Evolutionary conservation across 2,329 filamentous ascomycete species (phyloP).

Genomic region (Nemania sp.): DNA sequence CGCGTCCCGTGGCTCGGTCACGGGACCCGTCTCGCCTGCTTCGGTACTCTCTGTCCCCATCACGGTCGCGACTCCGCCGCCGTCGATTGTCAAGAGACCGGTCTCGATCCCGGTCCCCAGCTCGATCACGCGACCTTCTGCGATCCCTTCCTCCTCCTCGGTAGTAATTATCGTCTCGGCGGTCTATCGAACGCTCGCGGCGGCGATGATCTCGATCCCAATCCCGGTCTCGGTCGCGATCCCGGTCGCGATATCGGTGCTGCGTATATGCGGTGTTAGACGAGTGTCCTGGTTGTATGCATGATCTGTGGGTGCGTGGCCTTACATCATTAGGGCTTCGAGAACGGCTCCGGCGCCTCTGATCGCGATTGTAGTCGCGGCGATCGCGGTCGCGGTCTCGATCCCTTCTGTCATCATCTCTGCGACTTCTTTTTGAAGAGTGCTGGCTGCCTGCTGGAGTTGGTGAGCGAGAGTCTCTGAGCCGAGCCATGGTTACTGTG

Average conservation of each 20-base stretch:
- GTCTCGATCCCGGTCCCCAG: conserved; percentile 56
- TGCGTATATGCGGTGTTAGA: conserved; percentile 51
- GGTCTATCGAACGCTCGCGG: conserved; percentile 71
- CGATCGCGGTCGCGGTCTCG: conserved; percentile 54
- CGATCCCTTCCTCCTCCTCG: conserved; percentile 62
- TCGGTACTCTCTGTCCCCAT: conserved; percentile 63
- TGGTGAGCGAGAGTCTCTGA: conserved; percentile 81
- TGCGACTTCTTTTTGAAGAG: conserved; percentile 70
- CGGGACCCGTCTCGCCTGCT: conserved; percentile 74
- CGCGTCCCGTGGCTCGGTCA: conserved; percentile 66
- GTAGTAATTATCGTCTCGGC: conserved; percentile 66
- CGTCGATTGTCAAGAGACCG: conserved; percentile 62
- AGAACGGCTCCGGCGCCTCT: conserved; percentile 59
- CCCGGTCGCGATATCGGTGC: conserved; percentile 62
- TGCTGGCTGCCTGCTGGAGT: conserved; percentile 87
- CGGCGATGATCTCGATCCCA: conserved; percentile 65
- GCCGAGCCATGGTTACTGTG: conserved; percentile 59
- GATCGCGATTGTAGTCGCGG: conserved; percentile 51
- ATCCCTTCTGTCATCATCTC: conserved; percentile 62
- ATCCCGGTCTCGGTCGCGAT: conserved; percentile 46
- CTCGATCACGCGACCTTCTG: conserved; percentile 65
- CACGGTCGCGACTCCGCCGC: conserved; percentile 65
- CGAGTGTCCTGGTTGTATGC: conserved; percentile 29
- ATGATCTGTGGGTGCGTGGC: conserved; percentile 27
- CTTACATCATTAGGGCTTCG: conserved; percentile 67